These are phyloP conservation scores for Rhizopogon vesiculosus DNA, from an alignment of 768 basidiomycete genomes.

Conservation along the genomic window DNA sequence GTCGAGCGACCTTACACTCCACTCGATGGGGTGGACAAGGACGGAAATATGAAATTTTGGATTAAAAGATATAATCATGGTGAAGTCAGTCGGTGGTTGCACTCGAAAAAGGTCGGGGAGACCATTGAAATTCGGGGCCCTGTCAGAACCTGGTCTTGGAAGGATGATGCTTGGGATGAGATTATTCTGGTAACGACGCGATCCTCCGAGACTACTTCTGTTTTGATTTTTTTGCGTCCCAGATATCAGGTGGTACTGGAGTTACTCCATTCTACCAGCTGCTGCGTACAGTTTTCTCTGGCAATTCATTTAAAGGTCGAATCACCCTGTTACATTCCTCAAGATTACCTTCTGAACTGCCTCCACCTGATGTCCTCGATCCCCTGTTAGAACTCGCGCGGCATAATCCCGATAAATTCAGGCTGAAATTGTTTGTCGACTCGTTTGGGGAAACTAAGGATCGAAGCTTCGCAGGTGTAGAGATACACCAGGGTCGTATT, in stretches of 20 bases:
- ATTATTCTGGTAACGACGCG: constrained; percentile 52
- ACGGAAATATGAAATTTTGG: constrained; percentile 74
- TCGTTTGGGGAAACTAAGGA: constrained; percentile 16
- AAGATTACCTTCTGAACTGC: constrained; percentile 54
- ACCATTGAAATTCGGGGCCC: constrained; percentile 75
- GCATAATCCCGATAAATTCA: constrained; percentile 50
- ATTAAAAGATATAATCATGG: constrained; percentile 74
- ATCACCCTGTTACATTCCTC: constrained; percentile 77
- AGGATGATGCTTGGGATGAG: constrained; percentile 68
- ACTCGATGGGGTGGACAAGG: constrained; percentile 59
- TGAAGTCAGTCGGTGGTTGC: constrained; percentile 82
- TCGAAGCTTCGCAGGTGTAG: constrained; percentile 7
- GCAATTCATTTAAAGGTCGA: constrained; percentile 36
- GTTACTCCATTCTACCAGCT: constrained; percentile 85
- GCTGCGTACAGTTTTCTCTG: constrained; percentile 47
- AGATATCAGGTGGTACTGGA: constrained; percentile 89
- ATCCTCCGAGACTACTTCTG: background rate
- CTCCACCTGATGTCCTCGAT: constrained; percentile 57
- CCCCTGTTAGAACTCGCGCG: constrained; percentile 46
- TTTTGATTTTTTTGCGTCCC: background rate
- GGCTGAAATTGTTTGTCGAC: constrained; percentile 62
- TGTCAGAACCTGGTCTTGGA: constrained; percentile 57
- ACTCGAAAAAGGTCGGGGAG: constrained; percentile 63
- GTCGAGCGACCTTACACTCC: constrained; percentile 86
- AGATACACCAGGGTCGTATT: constrained; percentile 50